Conservation (phyloP, 192 early-diverging fungal genomes). For the Backusella morwellensis region DNA sequence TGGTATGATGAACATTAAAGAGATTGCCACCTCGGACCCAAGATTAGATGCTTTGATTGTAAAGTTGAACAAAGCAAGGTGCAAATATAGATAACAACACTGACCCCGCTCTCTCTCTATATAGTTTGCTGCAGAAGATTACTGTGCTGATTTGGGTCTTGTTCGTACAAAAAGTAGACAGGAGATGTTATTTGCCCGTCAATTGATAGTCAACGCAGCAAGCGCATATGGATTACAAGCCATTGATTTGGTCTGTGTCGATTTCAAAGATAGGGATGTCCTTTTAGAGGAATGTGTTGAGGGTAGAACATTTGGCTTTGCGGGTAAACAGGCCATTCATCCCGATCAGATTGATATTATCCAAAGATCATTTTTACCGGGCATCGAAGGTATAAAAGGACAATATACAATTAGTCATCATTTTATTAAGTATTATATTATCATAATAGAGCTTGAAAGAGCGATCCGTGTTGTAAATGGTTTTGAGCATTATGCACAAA, state of each 20-base stretch:
- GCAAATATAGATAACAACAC: not conserved
- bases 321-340: constrained; percentile 96
- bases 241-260: constrained; percentile 93
- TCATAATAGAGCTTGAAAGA: constrained; percentile 51
- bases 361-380: constrained; percentile 76
- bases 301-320: constrained; percentile 89
- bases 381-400: constrained; percentile 46
- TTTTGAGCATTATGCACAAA: constrained; percentile 57
- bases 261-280: constrained; percentile 70
- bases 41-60: constrained; percentile 82
- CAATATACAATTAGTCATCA: not conserved
- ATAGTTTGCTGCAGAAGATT: constrained; percentile 93
- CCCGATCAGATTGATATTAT: constrained; percentile 85
- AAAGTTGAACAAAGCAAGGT: constrained; percentile 8
- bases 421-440: not conserved
- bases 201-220: constrained; percentile 77
- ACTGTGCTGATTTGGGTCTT: constrained; percentile 84
- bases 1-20: constrained; percentile 83
- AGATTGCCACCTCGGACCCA: constrained; percentile 71
- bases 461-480: constrained; percentile 73
- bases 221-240: constrained; percentile 84
- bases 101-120: not conserved
- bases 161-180: constrained; percentile 65
- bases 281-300: constrained; percentile 81
- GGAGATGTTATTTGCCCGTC: constrained; percentile 83